phyloP scores from a whole-genome alignment of 176 grass and related monocot genomes.

The Musa beccarii region DNA sequence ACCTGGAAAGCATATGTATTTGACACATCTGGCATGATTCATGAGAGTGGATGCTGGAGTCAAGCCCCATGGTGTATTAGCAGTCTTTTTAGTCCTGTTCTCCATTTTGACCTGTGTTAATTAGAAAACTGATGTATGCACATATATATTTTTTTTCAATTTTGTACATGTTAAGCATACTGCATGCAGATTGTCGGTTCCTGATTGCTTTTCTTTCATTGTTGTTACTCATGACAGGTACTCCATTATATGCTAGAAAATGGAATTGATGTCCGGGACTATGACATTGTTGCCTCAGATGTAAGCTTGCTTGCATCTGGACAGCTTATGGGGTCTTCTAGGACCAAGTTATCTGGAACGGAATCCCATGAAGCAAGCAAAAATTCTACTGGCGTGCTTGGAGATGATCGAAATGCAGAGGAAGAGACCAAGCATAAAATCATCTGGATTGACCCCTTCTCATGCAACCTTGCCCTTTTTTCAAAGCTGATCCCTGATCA shows the following conservation, averaged over 20 bases:
- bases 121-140: neutral
- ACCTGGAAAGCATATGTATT: neutral
- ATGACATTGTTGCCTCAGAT: constrained; percentile 57
- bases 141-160: neutral
- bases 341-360: neutral
- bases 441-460: constrained; percentile 81
- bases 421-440: constrained; percentile 26
- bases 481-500: constrained; percentile 45
- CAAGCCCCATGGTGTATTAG: neutral
- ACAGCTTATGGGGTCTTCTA: constrained; percentile 25
- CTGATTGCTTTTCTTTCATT: neutral
- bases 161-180: neutral
- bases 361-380: constrained; percentile 10
- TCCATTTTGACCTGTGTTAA: neutral
- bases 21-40: neutral
- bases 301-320: constrained; percentile 70
- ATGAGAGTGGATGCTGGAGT: neutral
- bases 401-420: constrained; percentile 22
- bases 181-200: neutral
- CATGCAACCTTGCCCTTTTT: constrained; percentile 79
- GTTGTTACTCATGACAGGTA: constrained; percentile 34
- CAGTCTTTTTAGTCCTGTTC: neutral
- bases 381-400: constrained; percentile 7
- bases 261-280: constrained; percentile 79
- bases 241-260: constrained; percentile 52